Conservation (phyloP, 2,329 filamentous ascomycete species). For the Clonostachys sp. region DNA sequence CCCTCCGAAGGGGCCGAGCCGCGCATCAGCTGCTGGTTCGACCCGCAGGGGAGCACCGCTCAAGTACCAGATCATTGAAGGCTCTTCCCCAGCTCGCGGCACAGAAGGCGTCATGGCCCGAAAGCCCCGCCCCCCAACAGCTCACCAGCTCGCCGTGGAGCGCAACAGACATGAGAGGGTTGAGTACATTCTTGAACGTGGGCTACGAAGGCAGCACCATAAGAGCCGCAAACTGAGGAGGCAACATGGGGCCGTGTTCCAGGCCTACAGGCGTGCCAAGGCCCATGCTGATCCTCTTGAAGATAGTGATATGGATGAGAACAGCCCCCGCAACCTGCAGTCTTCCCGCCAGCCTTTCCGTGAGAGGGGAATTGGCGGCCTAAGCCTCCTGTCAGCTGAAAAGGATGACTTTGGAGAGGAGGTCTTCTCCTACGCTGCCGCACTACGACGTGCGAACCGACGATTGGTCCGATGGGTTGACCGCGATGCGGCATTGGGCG, state of each 20-base stretch:
- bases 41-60: slow-evolving; percentile 40
- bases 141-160: slow-evolving; percentile 78
- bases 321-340: slow-evolving; percentile 21
- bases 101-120: slow-evolving; percentile 52
- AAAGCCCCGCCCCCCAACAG: slow-evolving; percentile 71
- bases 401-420: slow-evolving; percentile 76
- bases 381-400: slow-evolving; percentile 58
- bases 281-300: slow-evolving; percentile 49
- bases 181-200: slow-evolving; percentile 77
- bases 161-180: slow-evolving; percentile 74
- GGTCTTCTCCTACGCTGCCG: slow-evolving; percentile 58
- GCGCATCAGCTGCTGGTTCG: slow-evolving; percentile 14
- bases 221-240: slow-evolving; percentile 56
- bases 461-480: slow-evolving; percentile 67
- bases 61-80: slow-evolving; percentile 57
- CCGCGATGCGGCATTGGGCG: slow-evolving; percentile 35
- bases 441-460: slow-evolving; percentile 58
- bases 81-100: slow-evolving; percentile 52
- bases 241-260: slow-evolving; percentile 61
- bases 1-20: slow-evolving; percentile 23
- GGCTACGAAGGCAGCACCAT: slow-evolving; percentile 63
- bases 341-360: slow-evolving; percentile 35
- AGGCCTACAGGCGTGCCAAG: slow-evolving; percentile 61
- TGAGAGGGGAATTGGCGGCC: slow-evolving; percentile 57
- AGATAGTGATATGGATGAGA: slow-evolving; percentile 59